phyloP scores from a whole-genome alignment of 176 grass and related monocot species.

The Musa itinerans region DNA sequence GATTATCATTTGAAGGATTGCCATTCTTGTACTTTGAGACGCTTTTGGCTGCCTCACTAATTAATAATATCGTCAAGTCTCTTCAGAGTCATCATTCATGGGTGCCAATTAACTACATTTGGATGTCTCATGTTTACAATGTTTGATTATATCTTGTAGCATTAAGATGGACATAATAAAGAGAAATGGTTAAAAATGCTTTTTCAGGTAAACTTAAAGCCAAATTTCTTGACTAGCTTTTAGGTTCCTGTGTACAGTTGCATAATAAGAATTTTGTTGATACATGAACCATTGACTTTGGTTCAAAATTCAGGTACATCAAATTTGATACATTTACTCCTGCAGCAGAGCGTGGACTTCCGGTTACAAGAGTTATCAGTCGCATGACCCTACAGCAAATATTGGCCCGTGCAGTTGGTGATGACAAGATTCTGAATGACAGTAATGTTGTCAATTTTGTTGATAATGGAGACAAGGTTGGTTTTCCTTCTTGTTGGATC shows the following conservation, averaged over 20 bases:
- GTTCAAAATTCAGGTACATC: conserved; percentile 71
- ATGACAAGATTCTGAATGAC: conserved; percentile 66
- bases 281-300: conserved; percentile 29
- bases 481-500: background rate
- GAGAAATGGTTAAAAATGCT: too few relatives aligned
- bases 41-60: too few relatives aligned
- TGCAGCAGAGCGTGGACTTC: conserved; percentile 73
- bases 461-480: conserved; percentile 84
- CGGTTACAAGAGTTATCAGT: conserved; percentile 94
- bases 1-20: too few relatives aligned
- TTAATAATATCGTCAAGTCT: too few relatives aligned
- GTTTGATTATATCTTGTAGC: too few relatives aligned
- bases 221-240: too few relatives aligned
- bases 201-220: too few relatives aligned
- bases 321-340: conserved; percentile 99
- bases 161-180: too few relatives aligned
- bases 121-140: too few relatives aligned
- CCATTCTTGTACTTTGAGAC: too few relatives aligned
- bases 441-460: conserved; percentile 76
- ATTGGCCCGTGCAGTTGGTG: conserved; percentile 62
- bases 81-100: too few relatives aligned
- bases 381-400: conserved; percentile 93
- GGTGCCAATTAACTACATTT: too few relatives aligned
- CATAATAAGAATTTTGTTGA: background rate
- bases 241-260: background rate